Evolutionary conservation across 352 stramenopile genomes (phyloP), one percentile per base, ranked within the genome.

Genomic region (Globisporangium canariense): DNA sequence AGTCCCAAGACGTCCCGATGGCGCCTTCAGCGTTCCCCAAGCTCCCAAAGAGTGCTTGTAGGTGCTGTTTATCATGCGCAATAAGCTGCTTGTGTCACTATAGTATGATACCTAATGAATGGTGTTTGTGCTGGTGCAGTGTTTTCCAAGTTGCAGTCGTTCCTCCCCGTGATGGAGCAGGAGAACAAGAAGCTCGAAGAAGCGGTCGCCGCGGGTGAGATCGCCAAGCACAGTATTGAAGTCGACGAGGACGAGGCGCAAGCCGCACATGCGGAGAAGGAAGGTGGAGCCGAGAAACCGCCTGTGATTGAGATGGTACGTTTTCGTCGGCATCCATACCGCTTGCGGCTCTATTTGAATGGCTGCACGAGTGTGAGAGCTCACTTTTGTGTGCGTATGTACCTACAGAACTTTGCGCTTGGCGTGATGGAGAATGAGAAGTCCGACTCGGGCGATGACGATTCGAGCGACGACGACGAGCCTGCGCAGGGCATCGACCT

Each of bases 101-200:
- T 22, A 10, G 18, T 25, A 20, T 70, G 43, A 49, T 25, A 22
- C 2, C 43, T 49, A 50, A 43, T 59, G 3, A 18, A 16, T 66
- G 28, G 41, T 5, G 45, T 28, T 60, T 47, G 32, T 10, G 2
- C 4, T 14, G 4, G 14, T 28, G 16, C 58, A 91, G 85, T 93
- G 63, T 81, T 93, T 50, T 79, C 77, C n/a, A 83, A 75, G 54
- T 67, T 93, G 14, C 78, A 93, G 65, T 74, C 82, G 50, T 93
- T 93, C 55, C 65, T 93, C 43, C 85, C 85, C 0, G 65, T 84
- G 65, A 88, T 93, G 70, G 85, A 78, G 16, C 69, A 77, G 50
- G 81, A 93, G 60, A 93, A 93, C 74, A 79, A 88, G 62, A 88
- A 88, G 66, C 71, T 93, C 41, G 80, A 79, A 54, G 69, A 85